Conservation (phyloP, 2,329 filamentous ascomycete species). For the Diaporthe caulivora region DNA sequence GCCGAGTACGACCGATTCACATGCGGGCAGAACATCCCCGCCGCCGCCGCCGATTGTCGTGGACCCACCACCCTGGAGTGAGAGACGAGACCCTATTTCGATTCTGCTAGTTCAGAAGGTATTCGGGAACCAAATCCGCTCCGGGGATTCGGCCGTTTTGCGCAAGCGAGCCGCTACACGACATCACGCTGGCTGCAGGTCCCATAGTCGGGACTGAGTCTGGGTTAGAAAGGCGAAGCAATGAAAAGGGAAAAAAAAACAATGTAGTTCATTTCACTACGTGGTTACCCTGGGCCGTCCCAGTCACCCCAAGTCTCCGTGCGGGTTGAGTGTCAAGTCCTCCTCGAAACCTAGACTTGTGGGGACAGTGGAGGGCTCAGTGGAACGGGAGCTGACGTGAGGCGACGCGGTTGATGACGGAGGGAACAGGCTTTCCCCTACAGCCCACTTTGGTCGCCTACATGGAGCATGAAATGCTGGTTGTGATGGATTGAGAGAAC, state of each 20-base stretch:
- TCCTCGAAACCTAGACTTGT: conserved; percentile 29
- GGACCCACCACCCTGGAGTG: neutral
- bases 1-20: conserved; percentile 21
- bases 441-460: conserved; percentile 18
- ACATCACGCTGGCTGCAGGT: neutral
- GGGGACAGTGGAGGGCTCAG: neutral
- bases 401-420: conserved; percentile 28
- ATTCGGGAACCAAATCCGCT: neutral
- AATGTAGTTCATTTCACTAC: conserved; percentile 40
- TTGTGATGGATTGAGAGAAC: conserved; percentile 23
- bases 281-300: conserved; percentile 22
- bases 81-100: neutral
- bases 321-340: conserved; percentile 40
- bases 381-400: conserved; percentile 32
- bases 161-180: neutral
- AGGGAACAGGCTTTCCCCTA: conserved; percentile 24
- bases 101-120: conserved; percentile 38
- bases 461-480: conserved; percentile 42
- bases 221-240: conserved; percentile 26
- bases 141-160: neutral
- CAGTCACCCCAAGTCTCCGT: neutral
- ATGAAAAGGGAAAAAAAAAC: neutral
- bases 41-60: conserved; percentile 1
- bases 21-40: neutral
- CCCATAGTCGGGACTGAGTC: neutral